Conservation (phyloP, 345 rosid genomes). For the Syzygium grande region DNA sequence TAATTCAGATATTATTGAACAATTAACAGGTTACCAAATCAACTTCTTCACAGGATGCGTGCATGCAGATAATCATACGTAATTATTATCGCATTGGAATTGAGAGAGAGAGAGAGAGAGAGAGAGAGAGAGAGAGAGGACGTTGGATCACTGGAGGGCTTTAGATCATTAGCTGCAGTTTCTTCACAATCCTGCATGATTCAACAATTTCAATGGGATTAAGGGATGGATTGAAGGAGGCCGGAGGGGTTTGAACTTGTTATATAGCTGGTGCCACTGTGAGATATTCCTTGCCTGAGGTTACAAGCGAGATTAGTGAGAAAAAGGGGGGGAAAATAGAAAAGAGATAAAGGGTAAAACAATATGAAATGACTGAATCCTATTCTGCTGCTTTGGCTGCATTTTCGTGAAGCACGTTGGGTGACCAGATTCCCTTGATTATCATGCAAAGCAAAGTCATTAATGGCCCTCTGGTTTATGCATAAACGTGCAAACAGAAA, state of each 20-base stretch:
- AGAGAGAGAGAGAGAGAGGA: too few species aligned
- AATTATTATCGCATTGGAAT: not conserved
- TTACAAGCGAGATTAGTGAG: not conserved
- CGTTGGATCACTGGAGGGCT: too few species aligned
- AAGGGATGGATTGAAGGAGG: not conserved
- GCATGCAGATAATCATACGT: not conserved
- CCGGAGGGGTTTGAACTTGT: not conserved
- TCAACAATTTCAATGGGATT: not conserved
- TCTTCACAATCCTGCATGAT: not conserved
- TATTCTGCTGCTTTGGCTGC: not conserved
- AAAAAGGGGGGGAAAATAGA: not conserved
- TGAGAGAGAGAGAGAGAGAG: not conserved
- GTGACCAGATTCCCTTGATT: not conserved
- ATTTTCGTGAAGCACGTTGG: not conserved
- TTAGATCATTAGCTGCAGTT: too few species aligned
- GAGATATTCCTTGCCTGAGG: not conserved
- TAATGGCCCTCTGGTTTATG: not conserved
- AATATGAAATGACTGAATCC: not conserved
- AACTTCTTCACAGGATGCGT: not conserved
- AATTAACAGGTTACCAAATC: not conserved
- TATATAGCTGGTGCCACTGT: not conserved
- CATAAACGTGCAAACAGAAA: too few species aligned
- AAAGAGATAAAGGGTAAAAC: not conserved
- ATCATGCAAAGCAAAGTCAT: not conserved
- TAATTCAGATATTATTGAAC: not conserved